A percentile compares a stretch with the other conserved stretches of the same genome.
phyloP scores from a whole-genome alignment of 2,329 filamentous ascomycete species.

The Calonectria ilicicola region DNA sequence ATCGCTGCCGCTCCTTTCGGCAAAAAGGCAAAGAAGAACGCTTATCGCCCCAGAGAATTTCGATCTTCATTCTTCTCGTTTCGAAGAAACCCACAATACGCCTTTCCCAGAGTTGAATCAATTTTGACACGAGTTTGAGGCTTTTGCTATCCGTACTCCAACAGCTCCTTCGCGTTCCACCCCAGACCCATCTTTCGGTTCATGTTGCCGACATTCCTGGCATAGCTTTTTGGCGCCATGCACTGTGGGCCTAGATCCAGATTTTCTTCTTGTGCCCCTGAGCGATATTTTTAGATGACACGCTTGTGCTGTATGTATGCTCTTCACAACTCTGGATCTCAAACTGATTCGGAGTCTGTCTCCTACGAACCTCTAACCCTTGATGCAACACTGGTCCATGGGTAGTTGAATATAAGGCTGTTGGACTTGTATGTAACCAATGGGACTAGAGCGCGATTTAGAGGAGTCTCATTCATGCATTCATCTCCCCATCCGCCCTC shows the following conservation, averaged over 20 bases:
- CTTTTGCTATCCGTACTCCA: background rate
- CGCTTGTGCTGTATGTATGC: background rate
- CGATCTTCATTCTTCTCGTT: background rate
- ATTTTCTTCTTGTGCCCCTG: conserved; percentile 16
- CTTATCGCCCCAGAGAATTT: background rate
- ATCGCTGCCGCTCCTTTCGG: background rate
- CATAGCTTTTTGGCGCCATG: conserved; percentile 13
- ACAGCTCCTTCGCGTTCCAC: background rate
- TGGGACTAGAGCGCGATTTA: background rate
- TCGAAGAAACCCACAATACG: background rate
- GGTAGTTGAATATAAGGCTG: background rate
- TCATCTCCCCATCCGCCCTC: background rate
- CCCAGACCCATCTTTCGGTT: conserved; percentile 9
- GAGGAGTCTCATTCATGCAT: conserved; percentile 1
- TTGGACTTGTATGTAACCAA: background rate
- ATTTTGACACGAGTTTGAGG: background rate
- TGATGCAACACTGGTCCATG: background rate
- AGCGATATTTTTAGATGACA: conserved; percentile 23
- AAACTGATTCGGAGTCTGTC: background rate
- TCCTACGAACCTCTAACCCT: background rate
- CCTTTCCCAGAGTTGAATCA: background rate
- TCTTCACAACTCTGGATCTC: background rate
- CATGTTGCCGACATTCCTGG: conserved; percentile 6
- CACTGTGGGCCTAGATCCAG: background rate
- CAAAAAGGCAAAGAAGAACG: background rate